Evolutionary conservation across 345 rosid species (phyloP).

Genomic region (Noccaea caerulescens): DNA sequence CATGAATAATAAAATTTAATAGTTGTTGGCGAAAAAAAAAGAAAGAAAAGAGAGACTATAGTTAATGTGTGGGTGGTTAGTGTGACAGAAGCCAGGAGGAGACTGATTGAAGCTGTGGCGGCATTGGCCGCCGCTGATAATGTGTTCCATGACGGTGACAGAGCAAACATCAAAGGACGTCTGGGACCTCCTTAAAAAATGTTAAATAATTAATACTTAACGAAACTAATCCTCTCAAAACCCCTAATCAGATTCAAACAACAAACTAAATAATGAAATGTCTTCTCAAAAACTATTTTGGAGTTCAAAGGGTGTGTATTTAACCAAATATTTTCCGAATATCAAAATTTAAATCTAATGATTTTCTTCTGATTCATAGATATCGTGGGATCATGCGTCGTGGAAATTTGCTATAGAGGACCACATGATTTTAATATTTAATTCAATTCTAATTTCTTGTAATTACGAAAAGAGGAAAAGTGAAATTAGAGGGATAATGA

Average conservation of each 20-base stretch:
- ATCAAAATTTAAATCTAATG: not conserved
- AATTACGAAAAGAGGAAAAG: not conserved
- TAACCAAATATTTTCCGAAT: not conserved
- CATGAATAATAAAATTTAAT: not conserved
- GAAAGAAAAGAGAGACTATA: not conserved
- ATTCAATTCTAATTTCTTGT: not conserved
- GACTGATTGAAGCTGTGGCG: slow-evolving; percentile 31
- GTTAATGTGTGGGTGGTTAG: slow-evolving; percentile 29
- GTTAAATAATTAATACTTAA: not conserved
- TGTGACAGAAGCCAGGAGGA: slow-evolving; percentile 32
- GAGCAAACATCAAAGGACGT: slow-evolving; percentile 9
- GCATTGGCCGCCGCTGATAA: slow-evolving; percentile 38
- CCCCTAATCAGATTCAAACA: slow-evolving; percentile 5
- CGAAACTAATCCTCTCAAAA: not conserved
- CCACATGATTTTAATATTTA: slow-evolving; percentile 30
- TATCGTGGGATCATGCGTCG: slow-evolving; percentile 42
- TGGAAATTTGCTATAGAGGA: slow-evolving; percentile 33
- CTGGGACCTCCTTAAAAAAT: not conserved
- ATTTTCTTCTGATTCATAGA: not conserved
- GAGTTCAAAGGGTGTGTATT: not conserved
- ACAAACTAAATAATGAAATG: not conserved
- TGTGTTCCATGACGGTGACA: slow-evolving; percentile 35
- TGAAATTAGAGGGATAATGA: slow-evolving; percentile 33
- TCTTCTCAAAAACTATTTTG: slow-evolving; percentile 1
- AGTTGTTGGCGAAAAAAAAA: not conserved